Evolutionary conservation across 805 yeast species (phyloP).

Genomic region (Candida golubevii): DNA sequence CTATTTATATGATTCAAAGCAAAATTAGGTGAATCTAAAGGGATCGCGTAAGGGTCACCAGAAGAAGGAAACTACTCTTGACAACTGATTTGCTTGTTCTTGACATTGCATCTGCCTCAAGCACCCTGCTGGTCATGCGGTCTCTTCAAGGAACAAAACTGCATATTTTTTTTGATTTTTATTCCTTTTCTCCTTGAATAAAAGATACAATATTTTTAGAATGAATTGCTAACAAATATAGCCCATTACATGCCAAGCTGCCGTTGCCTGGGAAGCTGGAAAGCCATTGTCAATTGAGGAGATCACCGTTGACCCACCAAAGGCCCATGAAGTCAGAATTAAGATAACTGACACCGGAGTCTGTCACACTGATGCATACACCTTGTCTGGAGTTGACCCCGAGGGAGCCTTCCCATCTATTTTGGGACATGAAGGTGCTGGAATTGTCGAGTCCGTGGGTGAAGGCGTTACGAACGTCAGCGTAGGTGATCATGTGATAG

Average conservation of each 20-base stretch:
- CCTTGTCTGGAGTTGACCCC: conserved; percentile 90
- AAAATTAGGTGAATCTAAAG: not conserved
- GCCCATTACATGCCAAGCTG: conserved; percentile 87
- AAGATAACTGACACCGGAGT: conserved; percentile 86
- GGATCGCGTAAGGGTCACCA: too few relatives aligned
- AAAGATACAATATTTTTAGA: too few relatives aligned
- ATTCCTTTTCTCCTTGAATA: not conserved
- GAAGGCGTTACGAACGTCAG: conserved; percentile 89
- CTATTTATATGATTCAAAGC: too few relatives aligned
- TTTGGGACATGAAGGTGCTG: conserved; percentile 98
- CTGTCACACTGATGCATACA: conserved; percentile 98
- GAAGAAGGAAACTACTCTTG: too few relatives aligned
- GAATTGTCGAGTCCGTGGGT: conserved; percentile 91
- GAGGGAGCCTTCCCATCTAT: conserved; percentile 94
- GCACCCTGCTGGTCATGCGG: conserved; percentile 9
- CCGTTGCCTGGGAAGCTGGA: conserved; percentile 96
- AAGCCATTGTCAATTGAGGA: conserved; percentile 80
- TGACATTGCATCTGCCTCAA: not conserved
- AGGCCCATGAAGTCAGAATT: conserved; percentile 95
- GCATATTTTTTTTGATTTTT: too few relatives aligned
- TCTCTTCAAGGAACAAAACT: too few relatives aligned
- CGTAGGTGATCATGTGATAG: conserved; percentile 90
- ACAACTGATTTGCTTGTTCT: too few relatives aligned
- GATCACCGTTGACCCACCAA: conserved; percentile 88
- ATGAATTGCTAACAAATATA: conserved; percentile 12